Conservation (phyloP, 2,329 filamentous ascomycete species). For the Cercospora zeae-maydis region DNA sequence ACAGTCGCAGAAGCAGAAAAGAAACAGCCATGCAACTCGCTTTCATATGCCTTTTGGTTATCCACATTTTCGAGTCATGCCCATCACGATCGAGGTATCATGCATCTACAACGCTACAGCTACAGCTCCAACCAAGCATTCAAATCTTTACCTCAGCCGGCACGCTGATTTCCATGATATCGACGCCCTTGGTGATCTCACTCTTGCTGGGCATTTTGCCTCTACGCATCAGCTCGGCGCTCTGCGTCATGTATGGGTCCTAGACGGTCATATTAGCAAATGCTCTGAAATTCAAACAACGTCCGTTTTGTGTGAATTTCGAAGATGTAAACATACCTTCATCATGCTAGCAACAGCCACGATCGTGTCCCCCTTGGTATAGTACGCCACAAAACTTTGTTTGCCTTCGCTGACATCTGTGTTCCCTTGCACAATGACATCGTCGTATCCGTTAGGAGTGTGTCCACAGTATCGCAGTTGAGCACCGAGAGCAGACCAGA, state of each 20-base stretch:
- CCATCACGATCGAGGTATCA: not conserved
- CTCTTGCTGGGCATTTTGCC: constrained; percentile 80
- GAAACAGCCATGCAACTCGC: no score
- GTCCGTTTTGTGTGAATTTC: not conserved
- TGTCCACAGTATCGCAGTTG: constrained; percentile 94
- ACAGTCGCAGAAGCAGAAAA: no score
- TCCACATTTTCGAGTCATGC: not conserved
- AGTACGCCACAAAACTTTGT: constrained; percentile 84
- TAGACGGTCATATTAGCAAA: constrained; percentile 36
- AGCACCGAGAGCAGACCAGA: constrained; percentile 89
- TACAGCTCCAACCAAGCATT: not conserved
- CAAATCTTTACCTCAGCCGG: constrained; percentile 41
- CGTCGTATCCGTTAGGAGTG: constrained; percentile 77
- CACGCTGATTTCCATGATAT: constrained; percentile 46
- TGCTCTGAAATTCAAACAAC: not conserved
- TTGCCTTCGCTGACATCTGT: constrained; percentile 57
- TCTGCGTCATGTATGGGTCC: constrained; percentile 82
- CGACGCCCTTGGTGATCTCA: constrained; percentile 62
- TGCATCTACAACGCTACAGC: not conserved
- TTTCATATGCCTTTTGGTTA: no score
- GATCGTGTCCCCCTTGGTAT: constrained; percentile 78
- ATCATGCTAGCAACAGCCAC: constrained; percentile 91
- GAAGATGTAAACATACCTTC: constrained; percentile 63
- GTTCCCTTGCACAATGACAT: constrained; percentile 74
- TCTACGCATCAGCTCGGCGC: constrained; percentile 77